Base-by-base conservation (phyloP, 768 basidiomycete species). In the Psilocybe sp. region DNA sequence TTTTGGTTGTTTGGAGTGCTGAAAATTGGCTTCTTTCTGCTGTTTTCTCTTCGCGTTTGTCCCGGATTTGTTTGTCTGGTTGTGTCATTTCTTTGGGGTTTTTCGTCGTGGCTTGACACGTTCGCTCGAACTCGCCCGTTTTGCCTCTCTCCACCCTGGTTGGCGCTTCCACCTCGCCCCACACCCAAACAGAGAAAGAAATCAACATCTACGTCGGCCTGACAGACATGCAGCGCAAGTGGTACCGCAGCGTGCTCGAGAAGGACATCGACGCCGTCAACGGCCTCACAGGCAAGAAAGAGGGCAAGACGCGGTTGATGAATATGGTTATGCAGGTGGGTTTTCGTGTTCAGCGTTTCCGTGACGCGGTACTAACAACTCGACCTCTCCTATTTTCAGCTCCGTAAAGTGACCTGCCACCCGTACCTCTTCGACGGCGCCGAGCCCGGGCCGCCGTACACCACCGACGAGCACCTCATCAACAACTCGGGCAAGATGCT, bases 271-370 rank as follows among this genome's bases (percentile, higher is more conserved):
- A 98, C 62, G 96, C 96, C 8, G 97, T 99, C 37, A 98, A 98
- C 62, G 94, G 92, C 36, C 73, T 94, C 31, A 91, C 92, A 1
- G 93, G 95, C 7, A 98, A 97, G 79, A 98, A 98, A 65, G 97
- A 99, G 66, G 96, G 96, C 48, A 99, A 98, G 73, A 98, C 95
- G 4, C 76, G 96, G 32, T 68, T 98, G 44, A 92, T 98, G 86
- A 99, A 98, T 65, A 94, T 99, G 78, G 97, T 98, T 53, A 98
- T 98, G 97, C 97, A 99, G 78, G 81, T 91, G 49, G n/a, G n/a
- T n/a, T n/a, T n/a, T n/a, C 15, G 59, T 34, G 12, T 6, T 15
- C 36, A n/a, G n/a, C 8, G 15, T 13, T 20, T 47, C 40, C 8
- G 37, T n/a, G n/a, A n/a, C n/a, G n/a, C n/a, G n/a, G n/a, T n/a